phyloP scores from a whole-genome alignment of 176 grass and related monocot species.

The Oryza coarctata region DNA sequence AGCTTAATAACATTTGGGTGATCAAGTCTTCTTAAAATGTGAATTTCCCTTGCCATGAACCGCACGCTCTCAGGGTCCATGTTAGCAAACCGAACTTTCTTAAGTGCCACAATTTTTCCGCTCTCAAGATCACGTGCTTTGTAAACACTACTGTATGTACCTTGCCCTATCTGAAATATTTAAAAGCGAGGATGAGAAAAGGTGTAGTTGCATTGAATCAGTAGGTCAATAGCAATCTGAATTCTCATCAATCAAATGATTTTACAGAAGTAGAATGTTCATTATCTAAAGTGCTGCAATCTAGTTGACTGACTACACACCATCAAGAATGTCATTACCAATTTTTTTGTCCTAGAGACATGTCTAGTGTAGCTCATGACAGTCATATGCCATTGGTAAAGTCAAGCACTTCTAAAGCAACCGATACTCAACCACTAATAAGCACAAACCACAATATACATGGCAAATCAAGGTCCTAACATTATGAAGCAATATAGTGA shows the following conservation, averaged over 20 bases:
- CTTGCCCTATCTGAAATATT: constrained; percentile 94
- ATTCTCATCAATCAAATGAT: constrained; percentile 15
- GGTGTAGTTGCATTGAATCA: background rate
- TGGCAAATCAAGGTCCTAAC: constrained; percentile 20
- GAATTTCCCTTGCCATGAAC: constrained; percentile 99
- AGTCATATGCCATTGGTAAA: constrained; percentile 10
- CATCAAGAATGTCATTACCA: background rate
- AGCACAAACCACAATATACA: constrained; percentile 23
- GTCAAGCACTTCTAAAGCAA: constrained; percentile 11
- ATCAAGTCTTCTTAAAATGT: constrained; percentile 89
- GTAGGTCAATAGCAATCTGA: background rate
- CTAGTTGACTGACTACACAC: background rate
- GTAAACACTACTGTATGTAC: constrained; percentile 97
- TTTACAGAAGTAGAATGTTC: background rate
- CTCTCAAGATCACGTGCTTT: constrained; percentile 93
- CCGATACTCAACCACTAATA: background rate
- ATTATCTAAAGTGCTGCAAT: background rate
- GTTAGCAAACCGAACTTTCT: constrained; percentile 95
- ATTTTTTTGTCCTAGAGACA: background rate
- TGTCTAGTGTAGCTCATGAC: background rate
- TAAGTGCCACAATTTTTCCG: constrained; percentile 90
- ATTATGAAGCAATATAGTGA: background rate
- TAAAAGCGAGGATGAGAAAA: constrained; percentile 24
- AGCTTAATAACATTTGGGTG: constrained; percentile 94
- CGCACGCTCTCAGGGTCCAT: constrained; percentile 93